phyloP scores from a whole-genome alignment of 345 rosid species.

The Stellera chamaejasme region DNA sequence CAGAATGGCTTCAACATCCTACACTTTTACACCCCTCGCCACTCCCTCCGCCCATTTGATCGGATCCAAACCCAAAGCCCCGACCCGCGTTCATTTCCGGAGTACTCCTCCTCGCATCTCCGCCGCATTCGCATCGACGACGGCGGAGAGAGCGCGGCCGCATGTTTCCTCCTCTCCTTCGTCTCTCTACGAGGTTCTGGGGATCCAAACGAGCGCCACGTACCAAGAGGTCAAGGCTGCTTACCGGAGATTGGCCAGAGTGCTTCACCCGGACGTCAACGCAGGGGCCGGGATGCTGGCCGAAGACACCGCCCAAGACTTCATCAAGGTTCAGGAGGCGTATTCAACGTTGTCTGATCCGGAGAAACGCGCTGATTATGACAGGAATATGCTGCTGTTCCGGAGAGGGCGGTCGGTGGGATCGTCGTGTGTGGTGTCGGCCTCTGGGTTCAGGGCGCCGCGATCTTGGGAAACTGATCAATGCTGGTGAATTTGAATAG shows the following conservation, averaged over 20 bases:
- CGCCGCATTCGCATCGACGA: slow-evolving; percentile 30
- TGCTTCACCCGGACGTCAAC: slow-evolving; percentile 50
- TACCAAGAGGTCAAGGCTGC: slow-evolving; percentile 58
- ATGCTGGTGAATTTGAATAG: slow-evolving; percentile 36
- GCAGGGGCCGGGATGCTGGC: slow-evolving; percentile 18
- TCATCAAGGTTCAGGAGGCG: slow-evolving; percentile 54
- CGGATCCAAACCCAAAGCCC: slow-evolving; percentile 6
- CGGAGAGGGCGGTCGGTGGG: slow-evolving; percentile 13
- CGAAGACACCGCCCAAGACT: slow-evolving; percentile 24
- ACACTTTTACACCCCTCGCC: slow-evolving; percentile 15
- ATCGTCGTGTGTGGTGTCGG: slow-evolving; percentile 20
- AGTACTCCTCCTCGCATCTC: slow-evolving; percentile 26
- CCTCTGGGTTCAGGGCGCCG: slow-evolving; percentile 19
- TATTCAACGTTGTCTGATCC: slow-evolving; percentile 64
- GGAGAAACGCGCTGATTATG: slow-evolving; percentile 49
- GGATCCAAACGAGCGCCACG: slow-evolving; percentile 45
- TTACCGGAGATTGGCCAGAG: slow-evolving; percentile 51
- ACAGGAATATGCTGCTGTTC: slow-evolving; percentile 30
- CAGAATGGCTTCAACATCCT: slow-evolving; percentile 24
- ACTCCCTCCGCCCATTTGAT: slow-evolving; percentile 13
- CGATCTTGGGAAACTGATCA: slow-evolving; percentile 71
- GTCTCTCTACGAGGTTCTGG: slow-evolving; percentile 54
- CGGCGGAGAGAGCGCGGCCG: slow-evolving; percentile 26
- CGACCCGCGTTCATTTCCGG: slow-evolving; percentile 22
- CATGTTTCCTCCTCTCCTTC: slow-evolving; percentile 15